A percentile compares a stretch with the other conserved stretches of the same genome.
Conservation (phyloP, 352 stramenopile genomes). For the Phytophthora tentaculata region DNA sequence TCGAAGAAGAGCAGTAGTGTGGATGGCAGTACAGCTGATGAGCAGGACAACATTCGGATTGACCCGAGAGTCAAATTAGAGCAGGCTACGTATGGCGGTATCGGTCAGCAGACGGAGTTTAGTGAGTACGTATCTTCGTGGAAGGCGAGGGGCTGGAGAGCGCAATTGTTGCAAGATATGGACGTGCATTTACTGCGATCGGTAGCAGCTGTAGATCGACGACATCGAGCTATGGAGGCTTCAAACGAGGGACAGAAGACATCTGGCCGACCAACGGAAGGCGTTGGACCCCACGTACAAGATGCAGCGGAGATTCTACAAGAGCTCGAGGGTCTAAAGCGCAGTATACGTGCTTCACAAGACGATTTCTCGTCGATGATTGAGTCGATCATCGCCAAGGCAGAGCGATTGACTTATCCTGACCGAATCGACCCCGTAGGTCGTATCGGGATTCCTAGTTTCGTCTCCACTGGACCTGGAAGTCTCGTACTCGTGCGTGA, state of each 20-base stretch:
- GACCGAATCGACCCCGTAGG: constrained; percentile 33
- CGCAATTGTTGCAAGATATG: constrained; percentile 36
- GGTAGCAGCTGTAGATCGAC: constrained; percentile 26
- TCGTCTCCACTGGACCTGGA: constrained; percentile 30
- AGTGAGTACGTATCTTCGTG: constrained; percentile 34
- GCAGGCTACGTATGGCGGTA: constrained; percentile 7
- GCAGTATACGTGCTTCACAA: constrained; percentile 36
- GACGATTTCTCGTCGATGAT: constrained; percentile 38
- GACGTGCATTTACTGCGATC: constrained; percentile 40
- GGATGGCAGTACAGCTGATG: neutral
- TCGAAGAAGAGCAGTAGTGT: constrained; percentile 14
- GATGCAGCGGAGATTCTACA: constrained; percentile 33
- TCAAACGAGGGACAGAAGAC: constrained; percentile 16
- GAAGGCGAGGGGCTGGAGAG: constrained; percentile 35
- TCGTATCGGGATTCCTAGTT: constrained; percentile 34
- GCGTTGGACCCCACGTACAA: constrained; percentile 28
- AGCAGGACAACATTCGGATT: constrained; percentile 21
- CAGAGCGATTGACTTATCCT: constrained; percentile 20
- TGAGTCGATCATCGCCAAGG: constrained; percentile 29
- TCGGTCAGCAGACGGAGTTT: constrained; percentile 31
- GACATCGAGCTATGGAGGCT: constrained; percentile 18
- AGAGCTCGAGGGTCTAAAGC: constrained; percentile 27
- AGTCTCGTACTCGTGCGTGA: constrained; percentile 36
- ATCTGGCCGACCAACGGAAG: constrained; percentile 13
- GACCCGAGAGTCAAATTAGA: constrained; percentile 23